Base-by-base conservation (phyloP, 1,284 basidiomycete genomes). In the Ceratorhiza oryzae-sativae region DNA sequence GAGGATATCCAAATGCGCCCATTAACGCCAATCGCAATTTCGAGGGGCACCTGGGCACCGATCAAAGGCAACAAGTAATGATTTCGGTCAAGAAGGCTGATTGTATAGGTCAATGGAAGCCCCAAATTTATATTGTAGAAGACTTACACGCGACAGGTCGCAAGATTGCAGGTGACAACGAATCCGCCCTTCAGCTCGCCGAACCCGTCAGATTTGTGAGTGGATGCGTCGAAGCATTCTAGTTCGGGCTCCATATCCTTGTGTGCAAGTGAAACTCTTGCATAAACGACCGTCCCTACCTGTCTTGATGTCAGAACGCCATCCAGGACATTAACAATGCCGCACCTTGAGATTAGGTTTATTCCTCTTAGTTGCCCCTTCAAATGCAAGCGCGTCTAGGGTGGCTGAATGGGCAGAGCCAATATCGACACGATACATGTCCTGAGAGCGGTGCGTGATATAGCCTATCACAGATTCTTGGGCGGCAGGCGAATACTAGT, bases 191-290 rank as follows among this genome's bases (percentile, higher is more conserved):
- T 91, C 27, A 95, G 84, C 76, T 93, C 92, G 1, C 93, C 93
- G 76, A 91, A 94, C 0, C 91, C 93, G 74, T 90, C 90, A 0
- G 92, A 82, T 80, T 94, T 95, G 76, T 86, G 88, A 34, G 91
- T 92, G 76, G 93, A 90, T 2, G 91, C 91, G 77, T 94, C 91
- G 77, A 94, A 93, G 78, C 93, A 95, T 78, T 94, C 92, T 3
- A 95, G 82, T 77, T 95, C 93, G 1, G 93, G 93, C 65, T 95
- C 93, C 88, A 94, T 93, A 78, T 95, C 92, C 77, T 91, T 92
- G 77, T 94, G 91, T 15, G 93, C 93, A 27, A 94, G 81, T 10
- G 91, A 93, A 36, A 95, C 88, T 51, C 93, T 87, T 1, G 91
- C 92, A 79, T 94, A 95, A 1, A 95, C 84, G 46, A 94, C 80